Base-by-base conservation (phyloP, 2,329 filamentous ascomycete genomes). In the Cladosporium phlei region DNA sequence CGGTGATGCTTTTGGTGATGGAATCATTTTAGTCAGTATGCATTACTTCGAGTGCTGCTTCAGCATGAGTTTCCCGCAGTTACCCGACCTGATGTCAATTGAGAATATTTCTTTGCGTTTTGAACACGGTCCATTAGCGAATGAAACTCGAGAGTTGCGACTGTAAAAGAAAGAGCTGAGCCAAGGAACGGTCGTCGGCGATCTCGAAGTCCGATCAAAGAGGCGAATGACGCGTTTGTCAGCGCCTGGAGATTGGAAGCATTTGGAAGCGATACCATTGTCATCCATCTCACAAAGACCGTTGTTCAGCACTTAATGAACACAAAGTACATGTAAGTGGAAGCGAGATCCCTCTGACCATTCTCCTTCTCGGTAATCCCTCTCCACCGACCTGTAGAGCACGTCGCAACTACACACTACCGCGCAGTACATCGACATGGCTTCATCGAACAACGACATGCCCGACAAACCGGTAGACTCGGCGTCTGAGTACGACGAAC, bases 261-360 rank as follows among this genome's bases (percentile, higher is more conserved):
- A 39, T 39, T 29, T 39, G 37, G 37, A 39, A 39, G 37, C 37
- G 37, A 39, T 19, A 39, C 25, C 37, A 39, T 50, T 22, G 47
- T 50, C 43, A 44, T 50, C 30, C 12, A 25, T 19, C 24, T n/a
- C n/a, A n/a, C n/a, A n/a, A 39, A 17, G 37, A 14, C 37, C 24
- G 4, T 6, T 39, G 9, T 29, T 1, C 16, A 19, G 24, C 25
- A 17, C 25, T 8, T 21, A n/a, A 17, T 39, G 29, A 25, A 25
- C 24, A 29, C 14, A 19, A 11, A 29, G 10, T 39, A 38, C 16
- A 39, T 19, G 37, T 39, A 39, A 16, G 37, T 39, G 5, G 22
- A 16, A 38, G 21, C 35, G 12, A 19, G 22, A 14, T 11, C 19
- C 7, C 16, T 11, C 10, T 11, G 17, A 9, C 6, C 22, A n/a